Evolutionary conservation across 495 filamentous ascomycete species (phyloP), one percentile per base, ranked within the genome.

Genomic region (Lasiosphaeriaceae sp.): DNA sequence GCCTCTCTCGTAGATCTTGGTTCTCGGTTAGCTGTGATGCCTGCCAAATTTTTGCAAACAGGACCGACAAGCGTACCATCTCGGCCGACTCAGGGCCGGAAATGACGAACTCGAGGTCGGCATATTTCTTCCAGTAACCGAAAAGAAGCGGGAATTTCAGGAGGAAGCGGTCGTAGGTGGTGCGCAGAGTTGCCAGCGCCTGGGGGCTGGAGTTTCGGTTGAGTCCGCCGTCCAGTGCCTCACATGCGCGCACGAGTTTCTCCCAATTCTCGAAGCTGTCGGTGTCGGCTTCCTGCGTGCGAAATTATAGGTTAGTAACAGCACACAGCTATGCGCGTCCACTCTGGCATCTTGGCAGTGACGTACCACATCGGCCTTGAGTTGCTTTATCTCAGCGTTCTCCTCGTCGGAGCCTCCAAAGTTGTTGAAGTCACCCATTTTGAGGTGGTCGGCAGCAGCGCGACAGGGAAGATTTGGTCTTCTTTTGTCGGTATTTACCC

Each of bases 71-170:
- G 60, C 79, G 56, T 80, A 97, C 94, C 90, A 97, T 94, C 68
- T 99, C 94, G 54, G 94, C 95, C 26, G 95, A 92, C 75, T 99
- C 94, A 1, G 95, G 96, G 23, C 94, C 94, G 5, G 90, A 90
- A 60, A 97, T 96, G 16, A 89, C 89, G 73, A 99, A 99, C 67
- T 99, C 94, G 22, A 96, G 74, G 67, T 97, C 94, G 62, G 94
- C 94, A 84, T 99, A 98, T 71, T 96, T 97, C 77, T 97, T 97
- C 94, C 94, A 99, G 73, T 97, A 99, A 43, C 92, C 94, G 68
- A 97, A 99, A 2, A 97, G 83, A 22, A 97, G 80, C 1, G 94
- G 94, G 65, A 97, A 99, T 68, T 96, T 96, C 52, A 90, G 87
- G 9, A 99, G 84, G 67, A 99, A 93, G 9, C 88, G 83, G 69